Base-by-base conservation (phyloP, 495 filamentous ascomycete genomes). In the Filosporella fistucella region DNA sequence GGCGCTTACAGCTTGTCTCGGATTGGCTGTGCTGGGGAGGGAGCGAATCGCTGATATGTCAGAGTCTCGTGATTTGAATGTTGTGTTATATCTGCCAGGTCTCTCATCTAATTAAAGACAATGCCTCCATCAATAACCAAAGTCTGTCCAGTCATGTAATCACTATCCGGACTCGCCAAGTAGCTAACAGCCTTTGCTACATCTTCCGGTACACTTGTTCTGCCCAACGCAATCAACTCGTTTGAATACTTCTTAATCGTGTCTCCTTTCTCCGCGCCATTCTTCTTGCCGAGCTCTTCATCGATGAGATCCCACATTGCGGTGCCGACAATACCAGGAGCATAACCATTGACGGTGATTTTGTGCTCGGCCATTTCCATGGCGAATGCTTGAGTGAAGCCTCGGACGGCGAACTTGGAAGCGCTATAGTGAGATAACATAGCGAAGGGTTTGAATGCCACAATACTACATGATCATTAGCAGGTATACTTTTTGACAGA, bases 341-440 rank as follows among this genome's bases (percentile, higher is more conserved):
- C 80, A 49, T 82, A 84, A 4, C 74, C 70, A 51, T 83, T 84
- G 5, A 68, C 78, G 1, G 80, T 82, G 58, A 85, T 85, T 35
- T 72, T 63, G 45, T 82, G 69, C 40, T 52, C 35, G 1, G 74
- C 81, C 56, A 77, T 63, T 52, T 80, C 75, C 69, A 77, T 74
- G 0, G 78, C 77, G 42, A 80, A 78, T 1, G 64, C 72, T 53
- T 81, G 71, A 2, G 68, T 76, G 39, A 85, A 54, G 0, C 78
- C 79, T 3, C 78, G 63, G 1, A 85, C 78, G 1, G 81, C 81
- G 64, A 67, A 82, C 48, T 84, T 82, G 13, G 65, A 72, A 1
- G 75, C 70, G n/a, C 62, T 67, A 58, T 84, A 85, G 49, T 79
- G 72, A 0, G 71, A 69, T 16, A 82, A 52, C 37, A 72, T 35